Evolutionary conservation across 2,329 filamentous ascomycete genomes (phyloP).

Genomic region (Phialophora expanda): DNA sequence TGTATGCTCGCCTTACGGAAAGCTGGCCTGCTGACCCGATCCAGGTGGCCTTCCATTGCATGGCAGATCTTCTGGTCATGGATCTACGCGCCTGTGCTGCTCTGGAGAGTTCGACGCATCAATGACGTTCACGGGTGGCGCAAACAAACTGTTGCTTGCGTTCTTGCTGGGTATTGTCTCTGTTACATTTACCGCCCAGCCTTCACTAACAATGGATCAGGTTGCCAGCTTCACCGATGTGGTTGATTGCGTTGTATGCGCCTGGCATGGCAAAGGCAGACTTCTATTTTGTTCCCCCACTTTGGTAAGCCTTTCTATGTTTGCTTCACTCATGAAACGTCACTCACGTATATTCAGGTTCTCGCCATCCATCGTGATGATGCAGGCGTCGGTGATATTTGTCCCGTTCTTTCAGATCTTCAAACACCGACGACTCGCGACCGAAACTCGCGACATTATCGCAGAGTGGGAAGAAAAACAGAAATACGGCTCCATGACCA

Average conservation of each 20-base stretch:
- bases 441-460: conserved; percentile 47
- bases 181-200: not conserved
- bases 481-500: conserved; percentile 43
- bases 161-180: conserved; percentile 49
- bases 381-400: conserved; percentile 69
- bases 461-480: conserved; percentile 48
- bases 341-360: conserved; percentile 46
- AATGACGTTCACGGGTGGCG: conserved; percentile 71
- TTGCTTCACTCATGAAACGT: conserved; percentile 4
- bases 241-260: conserved; percentile 63
- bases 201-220: conserved; percentile 44
- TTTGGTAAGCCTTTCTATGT: conserved; percentile 56
- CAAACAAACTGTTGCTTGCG: conserved; percentile 62
- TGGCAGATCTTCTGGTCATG: conserved; percentile 71
- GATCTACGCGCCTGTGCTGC: conserved; percentile 64
- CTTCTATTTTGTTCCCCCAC: conserved; percentile 62
- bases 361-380: conserved; percentile 64
- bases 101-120: conserved; percentile 66
- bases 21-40: conserved; percentile 21
- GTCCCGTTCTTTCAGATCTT: conserved; percentile 65
- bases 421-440: conserved; percentile 44
- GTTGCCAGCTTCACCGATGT: conserved; percentile 69
- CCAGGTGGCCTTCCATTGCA: conserved; percentile 64
- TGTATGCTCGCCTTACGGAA: not conserved
- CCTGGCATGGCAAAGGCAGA: conserved; percentile 53